Base-by-base conservation (phyloP, 2,329 filamentous ascomycete genomes). In the Colletotrichum sp. region DNA sequence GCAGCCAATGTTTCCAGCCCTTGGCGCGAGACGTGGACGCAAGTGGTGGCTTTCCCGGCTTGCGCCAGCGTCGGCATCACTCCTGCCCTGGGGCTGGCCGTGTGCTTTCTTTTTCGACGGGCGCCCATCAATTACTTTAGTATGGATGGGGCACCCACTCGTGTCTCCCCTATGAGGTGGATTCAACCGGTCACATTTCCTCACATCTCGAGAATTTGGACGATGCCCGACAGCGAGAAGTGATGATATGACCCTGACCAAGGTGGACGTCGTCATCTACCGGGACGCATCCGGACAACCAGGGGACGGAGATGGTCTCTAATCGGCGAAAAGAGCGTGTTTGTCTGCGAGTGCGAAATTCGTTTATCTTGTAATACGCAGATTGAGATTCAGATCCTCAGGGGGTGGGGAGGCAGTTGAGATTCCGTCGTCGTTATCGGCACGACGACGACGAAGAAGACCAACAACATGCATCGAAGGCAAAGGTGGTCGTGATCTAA, bases 101-200 rank as follows among this genome's bases (percentile, higher is more conserved):
- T 55, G 60, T 73, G 63, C 73, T 76, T 76, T 55, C 73, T 76
- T 76, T 73, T 76, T 64, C 39, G 30, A 36, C 24, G 39, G 70
- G 55, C 63, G 7, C 28, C 34, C 57, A 73, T 64, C 63, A 39
- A 73, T 67, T 62, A 68, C 39, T 70, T 24, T 63, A 52, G 69
- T n/a, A n/a, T 55, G 24, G 57, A 72, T 49, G 32, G 44, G 44
- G 63, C 69, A 66, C 63, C 39, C 32, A 67, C 68, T 21, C 24
- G 49, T 60, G 49, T 62, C 34, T 59, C n/a, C 52, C 52, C 32
- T 60, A 62, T 18, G 67, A 26, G 15, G 44, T 44, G 55, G n/a
- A 60, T 49, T 62, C 49, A 52, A 28, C 34, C 71, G 24, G 52
- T 52, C 60, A 34, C 18, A 62, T 64, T 30, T 21, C 39, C 66